phyloP scores from a whole-genome alignment of 192 early-diverging fungal genomes.

The Coemansia sp. region DNA sequence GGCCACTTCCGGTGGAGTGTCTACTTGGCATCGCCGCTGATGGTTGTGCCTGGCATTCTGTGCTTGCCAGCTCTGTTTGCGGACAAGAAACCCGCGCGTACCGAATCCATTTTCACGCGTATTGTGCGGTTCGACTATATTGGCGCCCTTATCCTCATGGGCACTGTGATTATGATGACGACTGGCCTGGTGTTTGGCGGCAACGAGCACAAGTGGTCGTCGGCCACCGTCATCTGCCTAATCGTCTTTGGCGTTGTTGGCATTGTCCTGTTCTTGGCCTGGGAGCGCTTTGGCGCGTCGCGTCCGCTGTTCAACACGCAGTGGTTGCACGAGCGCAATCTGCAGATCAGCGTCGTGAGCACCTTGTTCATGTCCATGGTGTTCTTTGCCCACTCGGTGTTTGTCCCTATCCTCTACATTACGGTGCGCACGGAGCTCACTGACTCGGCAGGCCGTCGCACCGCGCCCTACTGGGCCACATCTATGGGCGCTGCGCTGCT shows the following conservation, averaged over 20 bases:
- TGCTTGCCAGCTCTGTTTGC: slow-evolving; percentile 40
- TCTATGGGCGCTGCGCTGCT: slow-evolving; percentile 31
- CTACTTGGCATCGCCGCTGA: slow-evolving; percentile 46
- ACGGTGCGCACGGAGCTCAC: slow-evolving; percentile 28
- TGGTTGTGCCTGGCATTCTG: slow-evolving; percentile 29
- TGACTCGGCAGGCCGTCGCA: slow-evolving; percentile 27
- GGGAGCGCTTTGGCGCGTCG: slow-evolving; percentile 29
- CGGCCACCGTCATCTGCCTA: slow-evolving; percentile 47
- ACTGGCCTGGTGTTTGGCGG: slow-evolving; percentile 47
- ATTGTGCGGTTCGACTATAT: slow-evolving; percentile 33
- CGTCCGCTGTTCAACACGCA: slow-evolving; percentile 41
- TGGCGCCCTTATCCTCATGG: slow-evolving; percentile 36
- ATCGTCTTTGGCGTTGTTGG: slow-evolving; percentile 44
- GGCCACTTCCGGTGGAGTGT: slow-evolving; percentile 41
- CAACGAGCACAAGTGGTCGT: slow-evolving; percentile 52
- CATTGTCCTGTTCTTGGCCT: slow-evolving; percentile 28
- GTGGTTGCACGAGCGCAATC: slow-evolving; percentile 49
- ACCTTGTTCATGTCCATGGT: slow-evolving; percentile 50
- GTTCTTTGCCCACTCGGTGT: slow-evolving; percentile 31
- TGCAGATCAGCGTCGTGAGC: slow-evolving; percentile 47
- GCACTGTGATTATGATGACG: slow-evolving; percentile 43
- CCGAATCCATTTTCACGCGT: slow-evolving; percentile 22
- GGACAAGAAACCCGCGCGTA: slow-evolving; percentile 14
- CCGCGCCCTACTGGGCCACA: slow-evolving; percentile 48
- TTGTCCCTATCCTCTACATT: slow-evolving; percentile 49